A percentile compares a stretch with the other conserved stretches of the same genome.
Conservation (phyloP, 2,329 filamentous ascomycete species). For the Aspergillus sp. region DNA sequence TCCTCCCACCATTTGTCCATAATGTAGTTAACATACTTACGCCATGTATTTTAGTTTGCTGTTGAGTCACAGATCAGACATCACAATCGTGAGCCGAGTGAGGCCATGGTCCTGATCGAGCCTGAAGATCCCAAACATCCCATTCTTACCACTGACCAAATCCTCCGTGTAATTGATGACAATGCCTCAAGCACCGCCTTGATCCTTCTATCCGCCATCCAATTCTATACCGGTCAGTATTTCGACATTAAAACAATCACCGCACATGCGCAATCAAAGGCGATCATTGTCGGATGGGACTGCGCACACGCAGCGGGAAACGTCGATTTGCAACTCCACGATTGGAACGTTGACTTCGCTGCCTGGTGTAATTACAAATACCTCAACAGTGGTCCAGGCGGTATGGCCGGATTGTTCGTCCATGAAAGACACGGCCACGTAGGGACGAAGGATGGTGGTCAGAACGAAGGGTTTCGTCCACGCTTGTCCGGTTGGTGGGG, state of each 20-base stretch:
- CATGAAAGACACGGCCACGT: slow-evolving; percentile 66
- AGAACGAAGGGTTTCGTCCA: slow-evolving; percentile 55
- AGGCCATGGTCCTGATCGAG: slow-evolving; percentile 71
- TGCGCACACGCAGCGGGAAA: slow-evolving; percentile 85
- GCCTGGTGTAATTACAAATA: slow-evolving; percentile 96
- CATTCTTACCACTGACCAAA: slow-evolving; percentile 67
- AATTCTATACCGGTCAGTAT: slow-evolving; percentile 88
- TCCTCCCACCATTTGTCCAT: neutral
- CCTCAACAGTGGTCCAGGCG: slow-evolving; percentile 79
- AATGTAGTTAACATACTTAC: neutral
- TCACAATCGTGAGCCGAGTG: slow-evolving; percentile 64
- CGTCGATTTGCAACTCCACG: slow-evolving; percentile 73
- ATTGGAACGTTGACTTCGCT: slow-evolving; percentile 89
- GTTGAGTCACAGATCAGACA: slow-evolving; percentile 75
- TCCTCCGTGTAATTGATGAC: slow-evolving; percentile 69
- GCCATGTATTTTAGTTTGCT: slow-evolving; percentile 60
- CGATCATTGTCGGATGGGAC: slow-evolving; percentile 80
- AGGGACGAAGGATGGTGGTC: slow-evolving; percentile 32
- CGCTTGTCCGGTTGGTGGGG: slow-evolving; percentile 86
- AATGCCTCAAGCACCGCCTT: slow-evolving; percentile 72
- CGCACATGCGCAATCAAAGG: slow-evolving; percentile 66
- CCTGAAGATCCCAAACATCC: slow-evolving; percentile 53
- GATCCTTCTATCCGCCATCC: slow-evolving; percentile 78
- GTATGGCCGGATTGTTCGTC: slow-evolving; percentile 77
- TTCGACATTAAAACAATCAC: slow-evolving; percentile 83